Base-by-base conservation (phyloP, 805 yeast genomes). In the Schizosaccharomyces osmophilus region DNA sequence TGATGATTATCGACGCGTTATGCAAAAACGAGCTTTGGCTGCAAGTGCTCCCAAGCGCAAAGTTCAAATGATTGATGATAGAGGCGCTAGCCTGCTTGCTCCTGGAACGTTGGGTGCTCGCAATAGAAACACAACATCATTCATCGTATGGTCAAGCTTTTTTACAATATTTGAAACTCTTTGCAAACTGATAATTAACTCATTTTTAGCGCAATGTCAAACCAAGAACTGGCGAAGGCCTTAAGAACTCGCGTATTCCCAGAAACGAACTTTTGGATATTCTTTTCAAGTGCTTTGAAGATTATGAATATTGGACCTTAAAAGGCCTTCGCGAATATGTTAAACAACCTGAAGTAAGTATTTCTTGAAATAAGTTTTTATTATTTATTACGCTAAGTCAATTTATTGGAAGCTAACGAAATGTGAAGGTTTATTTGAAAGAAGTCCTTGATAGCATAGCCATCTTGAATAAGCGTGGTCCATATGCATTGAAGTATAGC, bases 281-380 rank as follows among this genome's bases (percentile, higher is more conserved):
- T 66, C 74, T 93, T 66, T 93, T 93, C 80, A 79, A 84, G 66
- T 76, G 90, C 67, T 93, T 93, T 72, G 96, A 88, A 71, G 94
- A 89, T 70, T 87, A 85, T 71, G 97, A 90, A 69, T 93, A 89
- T 72, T 93, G 98, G 98, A 82, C 93, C 11, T 78, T 93, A 77
- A 88, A 88, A 72, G 96, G 96, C 48, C 76, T 93, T 64, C 84
- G 87, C 68, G 98, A 93, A 70, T 80, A 95, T 66, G 88, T 97
- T 2, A 83, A 84, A 68, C 98, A 93, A 75, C 98, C 98, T 1
- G 98, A 93, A 70, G 71, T 69, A 61, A 15, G 55, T 39, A 8
- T 31, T 31, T 29, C 1, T 31, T 5, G 6, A 31, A 31, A 1
- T 31, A 31, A 31, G 9, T 31, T 9, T 3, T 17, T 41, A 57